These are phyloP conservation scores for Exobasidium rhododendri DNA, from an alignment of 1,284 basidiomycete genomes.

Conservation along the genomic window DNA sequence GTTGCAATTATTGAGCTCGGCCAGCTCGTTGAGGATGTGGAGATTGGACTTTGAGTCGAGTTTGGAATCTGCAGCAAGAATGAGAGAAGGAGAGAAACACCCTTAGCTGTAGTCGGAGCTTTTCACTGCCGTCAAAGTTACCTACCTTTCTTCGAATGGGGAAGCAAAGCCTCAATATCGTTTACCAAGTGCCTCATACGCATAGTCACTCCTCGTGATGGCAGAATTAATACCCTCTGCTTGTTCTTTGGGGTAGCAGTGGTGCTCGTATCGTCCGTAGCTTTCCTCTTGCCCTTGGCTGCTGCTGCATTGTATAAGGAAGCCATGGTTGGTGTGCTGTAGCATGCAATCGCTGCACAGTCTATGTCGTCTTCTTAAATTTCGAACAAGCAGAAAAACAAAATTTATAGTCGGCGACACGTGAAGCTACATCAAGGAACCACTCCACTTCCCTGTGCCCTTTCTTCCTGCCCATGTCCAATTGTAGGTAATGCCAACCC, in stretches of 20 bases:
- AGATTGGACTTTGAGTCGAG: conserved; percentile 95
- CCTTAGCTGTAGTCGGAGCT: neutral
- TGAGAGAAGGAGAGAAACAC: neutral
- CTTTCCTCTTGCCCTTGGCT: conserved; percentile 16
- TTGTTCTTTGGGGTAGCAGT: conserved; percentile 54
- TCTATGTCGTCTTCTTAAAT: neutral
- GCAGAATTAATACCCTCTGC: conserved; percentile 77
- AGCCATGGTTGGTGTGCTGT: conserved; percentile 15
- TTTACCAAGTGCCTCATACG: conserved; percentile 97
- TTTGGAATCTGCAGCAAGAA: conserved; percentile 61
- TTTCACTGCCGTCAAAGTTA: neutral
- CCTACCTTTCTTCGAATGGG: conserved; percentile 81
- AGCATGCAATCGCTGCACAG: no score
- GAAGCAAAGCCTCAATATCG: conserved; percentile 83
- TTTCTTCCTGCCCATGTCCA: no score
- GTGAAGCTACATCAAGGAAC: no score
- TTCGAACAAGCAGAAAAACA: neutral
- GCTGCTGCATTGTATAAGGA: conserved; percentile 10
- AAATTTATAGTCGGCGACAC: neutral
- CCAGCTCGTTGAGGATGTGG: conserved; percentile 88
- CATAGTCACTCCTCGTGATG: conserved; percentile 89
- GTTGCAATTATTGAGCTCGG: conserved; percentile 97
- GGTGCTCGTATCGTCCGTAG: conserved; percentile 8
- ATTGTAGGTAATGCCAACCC: no score
- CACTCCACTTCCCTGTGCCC: no score